A percentile compares a stretch with the other conserved stretches of the same genome.
phyloP scores from a whole-genome alignment of 2,329 filamentous ascomycete species.

The Fusarium siculi region DNA sequence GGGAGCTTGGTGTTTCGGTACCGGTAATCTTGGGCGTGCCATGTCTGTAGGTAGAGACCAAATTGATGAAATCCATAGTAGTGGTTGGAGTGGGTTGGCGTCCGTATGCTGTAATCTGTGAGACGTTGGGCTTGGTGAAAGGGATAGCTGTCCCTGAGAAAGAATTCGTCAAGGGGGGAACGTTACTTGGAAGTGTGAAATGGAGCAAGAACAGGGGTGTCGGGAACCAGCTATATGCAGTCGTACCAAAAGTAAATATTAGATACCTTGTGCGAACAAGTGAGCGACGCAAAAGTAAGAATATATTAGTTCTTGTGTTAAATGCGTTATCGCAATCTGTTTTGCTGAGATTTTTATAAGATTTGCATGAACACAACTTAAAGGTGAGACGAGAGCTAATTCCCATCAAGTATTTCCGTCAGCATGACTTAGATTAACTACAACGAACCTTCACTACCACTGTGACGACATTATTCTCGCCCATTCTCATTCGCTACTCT shows the following conservation, averaged over 20 bases:
- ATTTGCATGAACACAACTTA: not conserved
- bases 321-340: not conserved
- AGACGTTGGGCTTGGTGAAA: not conserved
- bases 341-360: not conserved
- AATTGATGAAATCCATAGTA: not conserved
- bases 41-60: not conserved
- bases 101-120: not conserved
- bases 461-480: too few species aligned
- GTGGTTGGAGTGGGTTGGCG: not conserved
- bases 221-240: not conserved
- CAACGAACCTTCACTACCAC: too few species aligned
- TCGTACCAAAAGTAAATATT: fast-evolving
- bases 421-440: too few species aligned
- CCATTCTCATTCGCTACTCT: too few species aligned
- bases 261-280: fast-evolving
- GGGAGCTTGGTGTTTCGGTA: not conserved
- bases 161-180: not conserved
- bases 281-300: fast-evolving
- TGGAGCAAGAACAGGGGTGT: not conserved
- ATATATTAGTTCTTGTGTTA: not conserved
- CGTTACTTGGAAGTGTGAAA: not conserved
- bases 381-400: too few species aligned
- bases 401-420: too few species aligned
- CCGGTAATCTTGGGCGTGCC: too few species aligned
- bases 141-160: fast-evolving